A percentile compares a stretch with the other conserved stretches of the same genome.
phyloP scores from a whole-genome alignment of 1,284 basidiomycete species.

The Fomitopsis schrenkii region DNA sequence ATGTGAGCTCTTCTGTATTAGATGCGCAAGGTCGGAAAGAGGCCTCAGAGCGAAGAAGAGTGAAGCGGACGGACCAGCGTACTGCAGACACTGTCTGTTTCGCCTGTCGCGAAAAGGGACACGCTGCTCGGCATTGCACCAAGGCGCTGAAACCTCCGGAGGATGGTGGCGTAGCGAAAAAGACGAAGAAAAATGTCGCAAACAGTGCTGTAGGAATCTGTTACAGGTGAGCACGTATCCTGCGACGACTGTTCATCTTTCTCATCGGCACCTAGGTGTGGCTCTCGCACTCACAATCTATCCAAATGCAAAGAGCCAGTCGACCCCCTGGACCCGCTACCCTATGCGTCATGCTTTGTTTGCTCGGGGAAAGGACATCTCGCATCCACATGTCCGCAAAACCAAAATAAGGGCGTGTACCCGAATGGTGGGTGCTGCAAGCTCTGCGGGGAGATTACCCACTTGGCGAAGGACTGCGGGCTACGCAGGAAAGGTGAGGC shows the following conservation, averaged over 20 bases:
- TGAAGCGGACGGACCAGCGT: slow-evolving; percentile 64
- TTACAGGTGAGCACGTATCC: slow-evolving; percentile 59
- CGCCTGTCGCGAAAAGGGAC: slow-evolving; percentile 83
- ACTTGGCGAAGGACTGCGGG: slow-evolving; percentile 83
- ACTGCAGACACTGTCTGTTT: slow-evolving; percentile 72
- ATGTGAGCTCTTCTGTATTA: slow-evolving; percentile 18
- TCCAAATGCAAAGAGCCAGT: slow-evolving; percentile 69
- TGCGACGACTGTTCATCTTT: background rate
- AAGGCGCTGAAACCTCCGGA: slow-evolving; percentile 32
- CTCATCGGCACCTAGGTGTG: slow-evolving; percentile 55
- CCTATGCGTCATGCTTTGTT: slow-evolving; percentile 91
- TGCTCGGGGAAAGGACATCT: slow-evolving; percentile 82
- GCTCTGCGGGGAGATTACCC: slow-evolving; percentile 79
- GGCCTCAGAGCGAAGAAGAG: slow-evolving; percentile 57
- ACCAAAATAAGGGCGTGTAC: slow-evolving; percentile 80
- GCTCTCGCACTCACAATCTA: slow-evolving; percentile 76
- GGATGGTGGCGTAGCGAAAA: slow-evolving; percentile 25
- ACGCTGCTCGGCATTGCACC: slow-evolving; percentile 82
- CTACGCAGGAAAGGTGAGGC: slow-evolving; percentile 54
- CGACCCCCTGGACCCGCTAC: slow-evolving; percentile 68
- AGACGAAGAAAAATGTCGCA: slow-evolving; percentile 19
- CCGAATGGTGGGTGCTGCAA: slow-evolving; percentile 91
- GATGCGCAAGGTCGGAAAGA: slow-evolving; percentile 6
- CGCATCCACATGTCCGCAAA: slow-evolving; percentile 78
- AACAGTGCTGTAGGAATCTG: slow-evolving; percentile 64